Base-by-base conservation (phyloP, 495 filamentous ascomycete genomes). In the Aspergillus mulundensis region DNA sequence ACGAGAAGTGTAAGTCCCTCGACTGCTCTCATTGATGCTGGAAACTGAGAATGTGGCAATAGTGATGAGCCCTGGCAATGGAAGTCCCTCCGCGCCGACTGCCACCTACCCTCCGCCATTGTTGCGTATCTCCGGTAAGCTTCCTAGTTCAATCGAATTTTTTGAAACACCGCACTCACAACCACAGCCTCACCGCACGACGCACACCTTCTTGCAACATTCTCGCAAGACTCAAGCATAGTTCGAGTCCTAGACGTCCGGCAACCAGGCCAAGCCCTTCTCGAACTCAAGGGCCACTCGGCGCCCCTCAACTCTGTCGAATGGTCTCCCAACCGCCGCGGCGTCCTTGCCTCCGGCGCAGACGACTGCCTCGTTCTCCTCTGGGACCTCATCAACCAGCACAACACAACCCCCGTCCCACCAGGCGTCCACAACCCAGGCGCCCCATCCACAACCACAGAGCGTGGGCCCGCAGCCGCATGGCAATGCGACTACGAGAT, bases 401-500 rank as follows among this genome's bases (percentile, higher is more conserved):
- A 81, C 30, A 79, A 78, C 25, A 78, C 78, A 25, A 77, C 73
- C n/a, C 76, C 79, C 11, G 70, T 79, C 1, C 53, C 75, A 14
- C 66, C 74, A 18, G 58, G 64, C 38, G 48, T 52, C 11, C 63
- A 65, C 24, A 70, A 55, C 39, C 72, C 72, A 7, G 73, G 65
- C 10, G 62, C 73, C 16, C 74, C 63, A 55, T 61, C 67, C 11
- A 68, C 66, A 36, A 74, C 72, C 28, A 70, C 65, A 11, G 76
- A 71, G 56, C 73, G 87, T 50, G 87, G 81, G 12, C 93, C 93
- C 0, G 82, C 89, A 4, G 89, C 89, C 5, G 85, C 81, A 54
- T 99, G 95, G 95, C 84, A 88, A 64, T 97, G 94, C 63, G 94
- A 97, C 56, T 96, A 95, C 61, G 94, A 99, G 74, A 88, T 99